Evolutionary conservation across 768 basidiomycete species (phyloP), one percentile per base, ranked within the genome.

Genomic region (Leucosporidium scottii): DNA sequence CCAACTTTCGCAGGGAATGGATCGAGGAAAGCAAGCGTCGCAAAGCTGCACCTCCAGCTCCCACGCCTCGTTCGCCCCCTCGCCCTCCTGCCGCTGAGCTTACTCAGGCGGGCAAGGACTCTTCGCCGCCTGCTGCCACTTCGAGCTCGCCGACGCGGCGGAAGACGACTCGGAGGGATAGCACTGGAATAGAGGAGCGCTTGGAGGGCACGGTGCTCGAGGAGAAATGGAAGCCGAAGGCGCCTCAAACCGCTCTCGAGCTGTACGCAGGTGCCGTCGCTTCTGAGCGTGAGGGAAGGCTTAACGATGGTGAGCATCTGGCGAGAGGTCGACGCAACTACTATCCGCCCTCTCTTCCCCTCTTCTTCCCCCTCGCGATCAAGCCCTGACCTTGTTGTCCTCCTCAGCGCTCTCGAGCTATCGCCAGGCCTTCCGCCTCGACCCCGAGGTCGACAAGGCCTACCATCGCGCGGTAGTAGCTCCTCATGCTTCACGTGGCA

Each of bases 371-470:
- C 6, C 51, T 23, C 9, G 12, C 47, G 27, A 3, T 27, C 44
- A 17, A 23, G 20, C 7, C 28, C 58, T 47, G 50, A 55, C 48
- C 30, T 18, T 3, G 0, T n/a, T 23, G 39, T 44, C 39, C 18
- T 21, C 0, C 17, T n/a, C 12, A 30, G 71, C 71, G 6, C 65
- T 72, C 6, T 49, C 61, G 21, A 53, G 58, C 55, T 72, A 72
- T 49, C 66, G 66, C 34, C 39, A 63, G 4, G 67, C 73, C 1
- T 74, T 75, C 48, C 71, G 71, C 5, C 66, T 71, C 50, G 71
- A 75, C 36, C 67, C 72, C 18, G 61, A 71, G 47, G 70, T 75
- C 44, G 75, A 75, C 56, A 65, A 68, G 13, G 62, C 65, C 0
- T 75, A 73, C 61, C 72, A 74, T 48, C 58, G 55, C 39, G 60